Evolutionary conservation across 2,329 filamentous ascomycete genomes (phyloP).

Genomic region (Talaromyces piceae): DNA sequence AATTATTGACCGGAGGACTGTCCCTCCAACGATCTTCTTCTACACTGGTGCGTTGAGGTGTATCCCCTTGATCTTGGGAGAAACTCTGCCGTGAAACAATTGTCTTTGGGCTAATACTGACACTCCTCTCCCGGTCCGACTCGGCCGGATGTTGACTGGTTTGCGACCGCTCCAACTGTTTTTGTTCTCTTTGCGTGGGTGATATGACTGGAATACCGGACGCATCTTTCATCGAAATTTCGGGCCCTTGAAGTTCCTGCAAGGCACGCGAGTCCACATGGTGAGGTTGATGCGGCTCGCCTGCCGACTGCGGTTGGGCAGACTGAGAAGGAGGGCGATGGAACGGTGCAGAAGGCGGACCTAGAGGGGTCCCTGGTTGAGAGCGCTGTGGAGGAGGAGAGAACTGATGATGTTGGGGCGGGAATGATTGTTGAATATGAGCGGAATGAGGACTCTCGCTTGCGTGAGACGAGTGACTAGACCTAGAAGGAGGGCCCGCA

Average conservation of each 20-base stretch:
- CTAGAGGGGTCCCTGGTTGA: constrained; percentile 43
- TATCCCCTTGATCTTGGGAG: constrained; percentile 18
- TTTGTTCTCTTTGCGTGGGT: constrained; percentile 36
- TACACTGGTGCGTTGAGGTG: constrained; percentile 18
- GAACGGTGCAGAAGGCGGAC: constrained; percentile 33
- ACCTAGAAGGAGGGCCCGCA: constrained; percentile 26
- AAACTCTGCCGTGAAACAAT: constrained; percentile 25
- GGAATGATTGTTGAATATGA: constrained; percentile 22
- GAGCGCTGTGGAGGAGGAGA: constrained; percentile 33
- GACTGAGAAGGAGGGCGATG: constrained; percentile 30
- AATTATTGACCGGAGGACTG: constrained; percentile 16
- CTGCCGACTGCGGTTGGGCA: constrained; percentile 30
- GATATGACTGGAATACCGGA: constrained; percentile 22
- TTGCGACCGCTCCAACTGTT: constrained; percentile 18
- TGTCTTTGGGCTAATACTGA: constrained; percentile 75
- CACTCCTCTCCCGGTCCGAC: constrained; percentile 60
- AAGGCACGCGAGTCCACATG: constrained; percentile 26
- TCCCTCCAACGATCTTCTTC: constrained; percentile 24
- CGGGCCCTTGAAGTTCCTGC: constrained; percentile 22
- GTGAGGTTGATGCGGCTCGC: constrained; percentile 24
- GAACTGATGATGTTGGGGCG: constrained; percentile 30
- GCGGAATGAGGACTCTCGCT: constrained; percentile 30
- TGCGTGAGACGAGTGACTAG: constrained; percentile 26
- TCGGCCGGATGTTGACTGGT: constrained; percentile 39
- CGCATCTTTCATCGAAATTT: constrained; percentile 21